Percentiles rank a stretch among this genome's conserved stretches.
Conservation (phyloP, 192 early-diverging fungal genomes). For the Linnemannia exigua region DNA sequence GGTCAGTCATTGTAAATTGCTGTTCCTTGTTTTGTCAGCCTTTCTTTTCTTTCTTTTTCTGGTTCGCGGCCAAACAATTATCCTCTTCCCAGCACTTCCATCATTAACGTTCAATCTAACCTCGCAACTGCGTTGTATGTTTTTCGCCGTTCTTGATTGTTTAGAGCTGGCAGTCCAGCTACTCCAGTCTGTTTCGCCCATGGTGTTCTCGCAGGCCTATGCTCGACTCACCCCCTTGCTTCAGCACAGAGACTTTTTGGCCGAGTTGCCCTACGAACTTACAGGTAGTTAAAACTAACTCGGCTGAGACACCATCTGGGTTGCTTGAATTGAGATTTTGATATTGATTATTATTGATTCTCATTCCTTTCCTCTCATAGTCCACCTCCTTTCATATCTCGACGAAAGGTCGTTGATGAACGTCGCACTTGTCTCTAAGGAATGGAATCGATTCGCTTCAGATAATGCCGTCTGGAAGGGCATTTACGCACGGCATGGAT, state of each 20-base stretch:
- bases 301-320: neutral
- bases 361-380: neutral
- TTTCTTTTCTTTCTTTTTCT: neutral
- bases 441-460: constrained; percentile 70
- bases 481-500: constrained; percentile 62
- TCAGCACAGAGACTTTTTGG: constrained; percentile 48
- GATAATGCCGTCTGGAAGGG: constrained; percentile 76
- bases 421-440: constrained; percentile 65
- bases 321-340: too few species aligned
- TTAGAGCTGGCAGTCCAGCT: constrained; percentile 50
- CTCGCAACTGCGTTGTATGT: neutral
- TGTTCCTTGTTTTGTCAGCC: neutral
- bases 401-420: constrained; percentile 63
- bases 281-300: constrained; percentile 19
- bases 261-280: constrained; percentile 46
- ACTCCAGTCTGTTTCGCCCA: constrained; percentile 48
- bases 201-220: constrained; percentile 44
- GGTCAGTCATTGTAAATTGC: constrained; percentile 10
- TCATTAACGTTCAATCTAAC: neutral
- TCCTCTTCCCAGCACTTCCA: neutral
- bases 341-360: neutral
- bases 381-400: constrained; percentile 67
- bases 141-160: neutral
- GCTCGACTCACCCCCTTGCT: constrained; percentile 36
- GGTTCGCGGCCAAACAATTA: neutral